Evolutionary conservation across 345 rosid genomes (phyloP).

Genomic region (Salix udensis): DNA sequence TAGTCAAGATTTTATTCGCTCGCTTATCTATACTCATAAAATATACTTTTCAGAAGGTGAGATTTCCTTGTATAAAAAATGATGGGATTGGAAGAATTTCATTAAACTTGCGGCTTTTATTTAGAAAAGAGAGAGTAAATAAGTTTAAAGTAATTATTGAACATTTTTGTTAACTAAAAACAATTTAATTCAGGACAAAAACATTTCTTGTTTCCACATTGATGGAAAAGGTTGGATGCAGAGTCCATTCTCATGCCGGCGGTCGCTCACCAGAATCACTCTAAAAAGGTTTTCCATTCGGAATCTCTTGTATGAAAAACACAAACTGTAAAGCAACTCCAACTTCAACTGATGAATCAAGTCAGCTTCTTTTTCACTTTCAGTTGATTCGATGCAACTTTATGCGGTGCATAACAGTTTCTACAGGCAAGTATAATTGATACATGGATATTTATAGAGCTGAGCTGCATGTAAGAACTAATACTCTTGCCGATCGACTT

Average conservation of each 20-base stretch:
- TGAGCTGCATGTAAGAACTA: not conserved
- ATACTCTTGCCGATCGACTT: not conserved
- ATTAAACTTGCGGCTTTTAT: no score
- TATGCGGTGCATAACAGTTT: no score
- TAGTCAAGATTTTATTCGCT: rapidly evolving
- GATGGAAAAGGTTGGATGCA: not conserved
- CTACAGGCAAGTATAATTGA: no score
- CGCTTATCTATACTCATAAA: no score
- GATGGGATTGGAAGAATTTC: no score
- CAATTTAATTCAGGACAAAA: no score
- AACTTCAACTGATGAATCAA: conserved; percentile 2
- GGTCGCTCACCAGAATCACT: not conserved
- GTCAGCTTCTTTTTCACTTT: not conserved
- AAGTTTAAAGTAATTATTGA: no score
- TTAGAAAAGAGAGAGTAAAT: no score
- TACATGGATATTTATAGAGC: not conserved
- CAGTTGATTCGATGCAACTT: conserved; percentile 1
- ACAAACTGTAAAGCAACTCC: conserved; percentile 4
- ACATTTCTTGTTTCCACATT: not conserved
- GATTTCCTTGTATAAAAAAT: no score
- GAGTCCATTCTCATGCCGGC: not conserved
- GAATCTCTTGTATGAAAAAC: conserved; percentile 4
- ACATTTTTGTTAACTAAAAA: no score
- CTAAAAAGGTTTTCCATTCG: not conserved
- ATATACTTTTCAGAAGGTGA: no score